These are phyloP conservation scores for Schizochytrium sp. DNA, from an alignment of 108 stramenopile genomes.

Conservation along the genomic window DNA sequence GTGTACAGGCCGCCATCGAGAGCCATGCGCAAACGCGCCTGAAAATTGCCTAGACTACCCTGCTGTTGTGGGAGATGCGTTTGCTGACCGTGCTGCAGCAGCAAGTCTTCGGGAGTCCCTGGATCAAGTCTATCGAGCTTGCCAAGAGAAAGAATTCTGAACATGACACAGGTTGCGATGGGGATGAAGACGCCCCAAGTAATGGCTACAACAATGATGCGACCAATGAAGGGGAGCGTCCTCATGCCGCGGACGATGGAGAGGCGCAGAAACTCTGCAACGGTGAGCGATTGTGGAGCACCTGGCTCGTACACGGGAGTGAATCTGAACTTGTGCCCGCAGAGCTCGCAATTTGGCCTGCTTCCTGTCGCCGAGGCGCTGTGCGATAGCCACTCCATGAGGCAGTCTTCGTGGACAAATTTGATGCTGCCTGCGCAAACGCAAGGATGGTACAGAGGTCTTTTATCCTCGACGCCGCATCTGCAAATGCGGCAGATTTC, in stretches of 20 bases:
- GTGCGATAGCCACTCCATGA: background rate
- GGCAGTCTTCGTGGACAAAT: slow-evolving; percentile 9
- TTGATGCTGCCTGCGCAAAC: background rate
- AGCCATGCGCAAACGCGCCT: background rate
- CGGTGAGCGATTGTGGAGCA: background rate
- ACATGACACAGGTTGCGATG: slow-evolving; percentile 6
- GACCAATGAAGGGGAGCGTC: background rate
- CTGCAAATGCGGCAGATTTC: slow-evolving; percentile 13
- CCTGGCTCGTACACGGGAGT: background rate
- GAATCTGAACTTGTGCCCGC: slow-evolving; percentile 16
- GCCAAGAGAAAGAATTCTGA: background rate
- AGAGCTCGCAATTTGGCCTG: background rate
- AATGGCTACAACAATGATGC: background rate
- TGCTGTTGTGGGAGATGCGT: too few relatives aligned
- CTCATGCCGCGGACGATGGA: background rate
- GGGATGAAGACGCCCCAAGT: slow-evolving; percentile 3
- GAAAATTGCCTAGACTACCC: background rate
- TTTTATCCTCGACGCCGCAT: background rate
- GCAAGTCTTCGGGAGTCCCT: too few relatives aligned
- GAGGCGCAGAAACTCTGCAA: background rate
- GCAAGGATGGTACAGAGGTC: background rate
- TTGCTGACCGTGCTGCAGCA: background rate
- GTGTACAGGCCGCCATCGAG: slow-evolving; percentile 2
- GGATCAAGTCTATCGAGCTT: background rate
- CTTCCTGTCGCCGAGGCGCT: background rate